A percentile compares a stretch with the other conserved stretches of the same genome.
phyloP scores from a whole-genome alignment of 2,329 filamentous ascomycete species.

The Ambrosiella cleistominuta region DNA sequence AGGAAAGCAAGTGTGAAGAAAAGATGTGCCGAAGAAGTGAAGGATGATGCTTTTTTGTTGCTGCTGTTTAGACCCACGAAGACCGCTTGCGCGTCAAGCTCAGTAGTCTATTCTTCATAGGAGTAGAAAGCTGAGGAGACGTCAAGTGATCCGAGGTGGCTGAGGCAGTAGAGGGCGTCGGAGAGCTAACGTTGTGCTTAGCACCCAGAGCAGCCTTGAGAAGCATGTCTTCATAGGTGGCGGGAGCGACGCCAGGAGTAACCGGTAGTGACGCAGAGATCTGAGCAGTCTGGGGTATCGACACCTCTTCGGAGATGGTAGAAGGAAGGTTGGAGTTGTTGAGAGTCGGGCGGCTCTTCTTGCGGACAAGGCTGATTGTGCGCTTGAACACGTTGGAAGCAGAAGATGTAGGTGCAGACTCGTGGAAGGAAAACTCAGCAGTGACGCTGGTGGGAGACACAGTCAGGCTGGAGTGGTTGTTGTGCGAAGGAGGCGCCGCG shows the following conservation, averaged over 20 bases:
- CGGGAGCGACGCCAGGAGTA: conserved; percentile 18
- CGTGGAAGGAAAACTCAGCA: conserved; percentile 22
- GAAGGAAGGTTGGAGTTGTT: conserved; percentile 19
- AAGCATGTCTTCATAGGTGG: conserved; percentile 32
- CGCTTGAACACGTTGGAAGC: conserved; percentile 27
- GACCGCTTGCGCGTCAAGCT: conserved; percentile 10
- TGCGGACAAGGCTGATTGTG: conserved; percentile 36
- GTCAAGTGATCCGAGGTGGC: conserved; percentile 5
- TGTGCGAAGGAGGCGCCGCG: conserved; percentile 20
- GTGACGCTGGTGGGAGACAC: background rate
- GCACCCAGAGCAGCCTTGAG: conserved; percentile 25
- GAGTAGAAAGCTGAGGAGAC: conserved; percentile 7
- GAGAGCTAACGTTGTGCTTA: conserved; percentile 24
- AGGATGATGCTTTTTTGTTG: background rate
- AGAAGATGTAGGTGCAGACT: conserved; percentile 15
- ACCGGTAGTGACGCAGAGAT: conserved; percentile 1
- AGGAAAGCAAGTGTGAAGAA: conserved; percentile 1
- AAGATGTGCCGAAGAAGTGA: conserved; percentile 4
- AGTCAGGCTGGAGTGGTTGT: background rate
- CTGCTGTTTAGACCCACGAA: conserved; percentile 4
- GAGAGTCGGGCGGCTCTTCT: conserved; percentile 35
- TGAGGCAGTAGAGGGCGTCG: conserved; percentile 14
- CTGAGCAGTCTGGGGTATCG: background rate
- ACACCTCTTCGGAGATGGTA: conserved; percentile 21
- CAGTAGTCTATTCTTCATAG: conserved; percentile 13